Evolutionary conservation across 2,329 filamentous ascomycete species (phyloP), one percentile per base, ranked within the genome.

Genomic region (Metarhizium brunneum): DNA sequence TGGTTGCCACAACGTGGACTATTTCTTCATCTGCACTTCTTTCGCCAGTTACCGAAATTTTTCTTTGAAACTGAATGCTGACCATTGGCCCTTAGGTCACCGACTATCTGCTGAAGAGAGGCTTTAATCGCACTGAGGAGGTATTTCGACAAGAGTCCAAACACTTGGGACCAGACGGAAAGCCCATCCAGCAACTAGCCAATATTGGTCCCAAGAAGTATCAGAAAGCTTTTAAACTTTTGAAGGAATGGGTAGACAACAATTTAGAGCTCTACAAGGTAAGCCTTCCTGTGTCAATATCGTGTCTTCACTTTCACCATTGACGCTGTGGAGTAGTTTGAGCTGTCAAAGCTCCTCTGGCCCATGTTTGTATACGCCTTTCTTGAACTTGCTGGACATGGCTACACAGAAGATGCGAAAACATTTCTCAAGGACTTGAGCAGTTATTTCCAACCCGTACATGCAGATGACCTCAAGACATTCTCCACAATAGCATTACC

Each of bases 181-280:
- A 87, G 57, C 89, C 90, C 2, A 81, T 92, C 38, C 79, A 84
- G 50, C 75, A 77, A 53, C 82, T 83, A 18, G 87, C 90, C 58
- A 87, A 90, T 47, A 68, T 79, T 56, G 87, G 89, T 0, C 86
- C 88, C 7, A 83, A 85, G 53, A 94, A 89, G 69, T 96, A 92
- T 65, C 75, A 82, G 45, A 85, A 83, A 60, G 87, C 88, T 0
- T 97, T 81, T 77, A 81, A 82, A 56, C 73, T 92, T 47, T 75
- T 95, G 47, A 85, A 81, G 60, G 81, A 83, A 60, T 99, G 92
- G 87, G 86, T 96, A 50, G 91, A 96, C 61, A 91, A 92, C 62
- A 92, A 90, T 57, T 78, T 99, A 29, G 92, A 97, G 61, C 81
- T 97, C 32, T 97, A 97, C 80, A 96, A 96, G 77, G 88, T 87